These are phyloP conservation scores for Scorias spongiosa DNA, from an alignment of 2,329 filamentous ascomycete genomes.

Conservation along the genomic window DNA sequence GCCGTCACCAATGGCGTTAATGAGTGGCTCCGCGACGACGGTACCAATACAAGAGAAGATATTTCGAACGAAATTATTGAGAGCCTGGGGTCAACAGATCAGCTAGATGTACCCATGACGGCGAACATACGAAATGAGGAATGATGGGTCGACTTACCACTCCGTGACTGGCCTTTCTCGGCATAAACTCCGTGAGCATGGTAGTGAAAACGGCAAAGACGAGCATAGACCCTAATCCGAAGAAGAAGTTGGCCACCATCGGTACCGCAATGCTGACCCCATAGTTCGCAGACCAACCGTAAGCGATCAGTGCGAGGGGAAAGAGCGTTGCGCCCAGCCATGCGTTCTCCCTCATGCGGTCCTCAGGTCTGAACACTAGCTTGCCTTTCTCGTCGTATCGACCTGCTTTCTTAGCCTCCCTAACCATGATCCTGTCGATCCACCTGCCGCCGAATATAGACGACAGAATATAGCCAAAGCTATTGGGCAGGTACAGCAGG, in stretches of 20 bases:
- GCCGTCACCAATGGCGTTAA: constrained; percentile 55
- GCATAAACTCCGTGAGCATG: constrained; percentile 77
- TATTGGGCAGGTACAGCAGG: constrained; percentile 61
- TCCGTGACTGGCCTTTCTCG: constrained; percentile 51
- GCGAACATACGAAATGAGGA: no score
- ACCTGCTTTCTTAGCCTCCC: constrained; percentile 53
- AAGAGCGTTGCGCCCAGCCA: constrained; percentile 60
- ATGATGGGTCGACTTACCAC: constrained; percentile 25
- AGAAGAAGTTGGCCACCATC: constrained; percentile 30
- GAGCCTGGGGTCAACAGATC: constrained; percentile 26
- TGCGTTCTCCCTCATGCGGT: constrained; percentile 69
- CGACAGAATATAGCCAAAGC: constrained; percentile 55
- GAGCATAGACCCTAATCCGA: constrained; percentile 65
- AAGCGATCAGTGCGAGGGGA: constrained; percentile 56
- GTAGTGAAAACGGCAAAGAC: constrained; percentile 61
- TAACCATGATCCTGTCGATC: constrained; percentile 69
- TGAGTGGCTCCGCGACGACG: constrained; percentile 54
- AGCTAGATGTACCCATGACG: no score
- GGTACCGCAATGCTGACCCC: constrained; percentile 29
- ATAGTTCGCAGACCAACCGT: constrained; percentile 57
- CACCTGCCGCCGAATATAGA: constrained; percentile 58
- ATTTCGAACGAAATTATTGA: constrained; percentile 71
- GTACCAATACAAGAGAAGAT: constrained; percentile 60
- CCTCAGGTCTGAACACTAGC: constrained; percentile 57
- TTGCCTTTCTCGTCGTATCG: constrained; percentile 52